These are phyloP conservation scores for Graphilbum fragrans DNA, from an alignment of 2,329 filamentous ascomycete genomes.

Conservation along the genomic window DNA sequence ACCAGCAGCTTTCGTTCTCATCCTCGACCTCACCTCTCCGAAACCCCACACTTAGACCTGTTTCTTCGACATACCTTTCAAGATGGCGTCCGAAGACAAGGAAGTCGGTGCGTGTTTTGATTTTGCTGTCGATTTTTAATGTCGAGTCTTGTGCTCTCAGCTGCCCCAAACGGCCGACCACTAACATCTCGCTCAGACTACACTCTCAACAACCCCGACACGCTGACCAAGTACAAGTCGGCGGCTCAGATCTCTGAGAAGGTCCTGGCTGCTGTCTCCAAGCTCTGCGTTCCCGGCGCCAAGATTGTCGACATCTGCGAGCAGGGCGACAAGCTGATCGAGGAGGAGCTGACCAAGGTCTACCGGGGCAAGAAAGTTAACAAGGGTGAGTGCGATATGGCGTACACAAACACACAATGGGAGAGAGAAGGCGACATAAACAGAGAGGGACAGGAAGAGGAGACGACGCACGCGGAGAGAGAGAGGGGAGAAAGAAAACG, in stretches of 20 bases:
- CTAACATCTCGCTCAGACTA: slow-evolving; percentile 47
- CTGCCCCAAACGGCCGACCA: not conserved
- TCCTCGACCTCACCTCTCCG: not conserved
- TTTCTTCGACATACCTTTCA: slow-evolving; percentile 18
- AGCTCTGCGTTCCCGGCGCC: slow-evolving; percentile 66
- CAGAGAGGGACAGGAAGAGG: no score
- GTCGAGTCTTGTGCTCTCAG: not conserved
- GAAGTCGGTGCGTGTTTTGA: slow-evolving; percentile 26
- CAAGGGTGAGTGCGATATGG: slow-evolving; percentile 54
- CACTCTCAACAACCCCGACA: slow-evolving; percentile 82
- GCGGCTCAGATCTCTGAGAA: slow-evolving; percentile 92
- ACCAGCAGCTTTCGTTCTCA: not conserved
- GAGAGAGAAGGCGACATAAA: not conserved
- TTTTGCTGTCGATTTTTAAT: not conserved
- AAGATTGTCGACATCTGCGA: slow-evolving; percentile 93
- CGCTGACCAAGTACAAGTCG: slow-evolving; percentile 98
- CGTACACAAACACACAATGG: not conserved
- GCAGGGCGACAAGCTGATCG: slow-evolving; percentile 87
- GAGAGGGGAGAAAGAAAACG: no score
- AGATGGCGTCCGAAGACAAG: slow-evolving; percentile 26
- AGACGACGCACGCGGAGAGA: no score
- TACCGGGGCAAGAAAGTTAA: slow-evolving; percentile 96
- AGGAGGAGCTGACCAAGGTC: slow-evolving; percentile 88
- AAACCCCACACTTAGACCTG: not conserved
- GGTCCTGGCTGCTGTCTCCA: slow-evolving; percentile 74